Percentiles rank a stretch among this genome's conserved stretches.
These are phyloP conservation scores for Eleusine coracana DNA, from an alignment of 176 grass and related monocot species.

Conservation along the genomic window DNA sequence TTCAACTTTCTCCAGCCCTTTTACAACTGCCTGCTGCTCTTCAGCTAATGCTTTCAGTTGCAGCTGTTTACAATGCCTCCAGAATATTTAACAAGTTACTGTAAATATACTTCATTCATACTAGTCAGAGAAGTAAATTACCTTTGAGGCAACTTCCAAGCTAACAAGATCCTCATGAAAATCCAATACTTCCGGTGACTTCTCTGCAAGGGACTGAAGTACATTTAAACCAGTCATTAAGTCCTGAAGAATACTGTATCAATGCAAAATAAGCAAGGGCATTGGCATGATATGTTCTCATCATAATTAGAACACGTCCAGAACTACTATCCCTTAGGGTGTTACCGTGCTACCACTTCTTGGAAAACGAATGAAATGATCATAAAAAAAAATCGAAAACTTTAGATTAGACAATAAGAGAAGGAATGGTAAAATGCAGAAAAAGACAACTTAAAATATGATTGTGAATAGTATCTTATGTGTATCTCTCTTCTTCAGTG, in stretches of 20 bases:
- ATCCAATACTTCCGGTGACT: conserved; percentile 73
- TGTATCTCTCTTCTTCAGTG: not conserved
- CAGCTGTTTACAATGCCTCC: conserved; percentile 64
- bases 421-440: not conserved
- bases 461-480: not conserved
- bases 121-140: conserved; percentile 44
- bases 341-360: conserved; percentile 3
- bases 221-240: conserved; percentile 53
- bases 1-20: conserved; percentile 89
- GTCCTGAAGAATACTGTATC: conserved; percentile 37
- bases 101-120: conserved; percentile 21
- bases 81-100: conserved; percentile 33
- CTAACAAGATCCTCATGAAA: conserved; percentile 82
- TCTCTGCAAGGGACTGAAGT: conserved; percentile 83
- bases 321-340: not conserved
- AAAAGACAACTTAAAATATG: not conserved
- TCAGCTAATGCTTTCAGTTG: conserved; percentile 86
- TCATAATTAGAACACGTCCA: not conserved
- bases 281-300: not conserved
- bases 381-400: not conserved
- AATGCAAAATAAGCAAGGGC: conserved; percentile 40
- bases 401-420: not conserved
- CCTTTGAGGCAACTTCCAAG: conserved; percentile 93
- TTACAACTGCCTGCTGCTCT: conserved; percentile 81
- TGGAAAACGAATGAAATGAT: not conserved